Percentiles rank a stretch among this genome's conserved stretches.
Evolutionary conservation across 2,329 filamentous ascomycete genomes (phyloP).

Genomic region (Pseudofabraea citricarpa): DNA sequence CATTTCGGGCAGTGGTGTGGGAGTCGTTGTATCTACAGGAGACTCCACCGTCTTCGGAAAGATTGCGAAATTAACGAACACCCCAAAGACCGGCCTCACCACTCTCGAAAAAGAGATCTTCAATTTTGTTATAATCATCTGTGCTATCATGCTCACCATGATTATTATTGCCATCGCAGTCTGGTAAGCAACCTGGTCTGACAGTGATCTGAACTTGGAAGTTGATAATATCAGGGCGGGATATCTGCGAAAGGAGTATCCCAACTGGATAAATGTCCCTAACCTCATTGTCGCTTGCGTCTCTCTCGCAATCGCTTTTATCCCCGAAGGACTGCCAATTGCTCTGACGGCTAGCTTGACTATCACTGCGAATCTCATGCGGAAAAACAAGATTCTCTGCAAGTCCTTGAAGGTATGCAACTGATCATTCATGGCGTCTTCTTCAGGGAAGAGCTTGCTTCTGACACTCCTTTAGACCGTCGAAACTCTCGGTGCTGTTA

Average conservation of each 20-base stretch:
- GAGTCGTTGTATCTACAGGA: conserved; percentile 67
- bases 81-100: conserved; percentile 63
- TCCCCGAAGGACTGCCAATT: conserved; percentile 69
- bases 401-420: conserved; percentile 58
- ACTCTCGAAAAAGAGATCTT: conserved; percentile 69
- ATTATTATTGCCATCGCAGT: conserved; percentile 60
- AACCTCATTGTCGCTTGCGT: conserved; percentile 70
- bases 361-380: conserved; percentile 73
- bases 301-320: conserved; percentile 68
- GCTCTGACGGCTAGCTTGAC: conserved; percentile 67
- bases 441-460: conserved; percentile 70
- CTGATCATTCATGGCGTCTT: too few species aligned
- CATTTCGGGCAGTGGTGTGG: conserved; percentile 61
- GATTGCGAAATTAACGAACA: conserved; percentile 67
- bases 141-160: conserved; percentile 60
- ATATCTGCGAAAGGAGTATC: conserved; percentile 64
- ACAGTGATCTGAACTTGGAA: neutral
- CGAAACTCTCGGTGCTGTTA: conserved; percentile 69
- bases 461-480: conserved; percentile 77
- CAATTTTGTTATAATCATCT: conserved; percentile 68
- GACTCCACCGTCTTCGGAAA: conserved; percentile 71
- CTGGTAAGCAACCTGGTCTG: conserved; percentile 46
- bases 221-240: conserved; percentile 35
- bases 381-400: conserved; percentile 71
- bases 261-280: conserved; percentile 67